Evolutionary conservation across 352 stramenopile genomes (phyloP).

Genomic region (Thalassiosira livingstoniorum): DNA sequence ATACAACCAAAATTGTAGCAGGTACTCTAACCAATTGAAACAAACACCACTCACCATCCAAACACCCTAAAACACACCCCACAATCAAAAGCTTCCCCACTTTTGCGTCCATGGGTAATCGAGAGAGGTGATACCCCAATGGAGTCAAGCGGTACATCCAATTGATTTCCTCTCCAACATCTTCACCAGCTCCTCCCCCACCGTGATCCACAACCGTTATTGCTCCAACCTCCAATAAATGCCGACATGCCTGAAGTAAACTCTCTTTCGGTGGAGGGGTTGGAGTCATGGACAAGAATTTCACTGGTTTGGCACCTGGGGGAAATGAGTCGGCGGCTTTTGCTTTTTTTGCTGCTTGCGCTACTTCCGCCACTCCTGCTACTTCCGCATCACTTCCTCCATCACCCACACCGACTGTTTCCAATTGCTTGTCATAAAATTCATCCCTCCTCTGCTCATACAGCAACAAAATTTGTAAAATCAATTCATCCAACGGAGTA

Average conservation of each 20-base stretch:
- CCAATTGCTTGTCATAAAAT: conserved; percentile 27
- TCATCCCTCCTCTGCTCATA: conserved; percentile 60
- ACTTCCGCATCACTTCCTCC: neutral
- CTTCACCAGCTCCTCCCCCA: conserved; percentile 5
- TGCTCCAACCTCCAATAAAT: conserved; percentile 75
- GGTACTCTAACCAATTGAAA: too few species aligned
- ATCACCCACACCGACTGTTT: conserved; percentile 1
- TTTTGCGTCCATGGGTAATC: conserved; percentile 74
- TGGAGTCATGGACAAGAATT: conserved; percentile 66
- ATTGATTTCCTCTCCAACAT: conserved; percentile 16
- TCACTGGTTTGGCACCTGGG: conserved; percentile 46
- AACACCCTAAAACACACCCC: conserved; percentile 71
- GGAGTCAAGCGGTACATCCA: conserved; percentile 66
- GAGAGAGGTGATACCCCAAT: conserved; percentile 74
- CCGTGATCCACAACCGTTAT: conserved; percentile 58
- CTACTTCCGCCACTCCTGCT: too few species aligned
- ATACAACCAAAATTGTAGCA: too few species aligned
- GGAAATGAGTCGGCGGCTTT: too few species aligned
- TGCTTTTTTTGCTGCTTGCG: too few species aligned
- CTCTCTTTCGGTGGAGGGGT: conserved; percentile 60
- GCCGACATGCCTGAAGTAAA: conserved; percentile 62
- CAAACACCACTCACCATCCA: too few species aligned
- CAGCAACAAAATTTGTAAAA: conserved; percentile 74
- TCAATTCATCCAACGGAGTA: conserved; percentile 90
- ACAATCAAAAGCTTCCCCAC: conserved; percentile 76